Conservation (phyloP, 495 filamentous ascomycete genomes). For the Lentithecium fluviatile region DNA sequence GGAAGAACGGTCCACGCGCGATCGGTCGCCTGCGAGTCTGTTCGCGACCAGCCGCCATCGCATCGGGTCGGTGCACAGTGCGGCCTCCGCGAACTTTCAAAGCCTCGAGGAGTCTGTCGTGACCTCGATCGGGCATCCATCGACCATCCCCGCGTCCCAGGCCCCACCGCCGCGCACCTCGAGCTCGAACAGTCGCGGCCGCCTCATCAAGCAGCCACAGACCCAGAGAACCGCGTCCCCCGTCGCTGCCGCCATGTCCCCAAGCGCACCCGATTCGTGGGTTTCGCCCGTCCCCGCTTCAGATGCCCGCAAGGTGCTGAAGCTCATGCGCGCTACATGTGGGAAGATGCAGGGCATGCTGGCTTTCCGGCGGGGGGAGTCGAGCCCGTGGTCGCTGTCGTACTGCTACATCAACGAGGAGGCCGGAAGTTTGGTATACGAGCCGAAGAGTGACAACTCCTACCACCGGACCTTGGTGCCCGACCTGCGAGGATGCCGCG, state of each 20-base stretch:
- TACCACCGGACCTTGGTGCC: constrained; percentile 64
- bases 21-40: constrained; percentile 37
- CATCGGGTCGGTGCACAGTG: constrained; percentile 44
- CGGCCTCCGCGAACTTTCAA: constrained; percentile 31
- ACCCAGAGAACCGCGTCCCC: constrained; percentile 29
- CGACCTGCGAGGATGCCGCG: constrained; percentile 83
- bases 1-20: constrained; percentile 40
- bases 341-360: constrained; percentile 70
- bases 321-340: constrained; percentile 66
- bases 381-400: constrained; percentile 58
- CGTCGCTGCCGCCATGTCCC: constrained; percentile 20
- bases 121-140: constrained; percentile 36
- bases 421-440: constrained; percentile 62
- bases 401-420: constrained; percentile 68
- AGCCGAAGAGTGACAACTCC: constrained; percentile 58
- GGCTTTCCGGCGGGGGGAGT: constrained; percentile 59
- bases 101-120: constrained; percentile 35
- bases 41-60: constrained; percentile 41
- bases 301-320: constrained; percentile 62
- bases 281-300: constrained; percentile 55
- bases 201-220: constrained; percentile 32
- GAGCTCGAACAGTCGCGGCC: constrained; percentile 24
- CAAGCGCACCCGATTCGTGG: constrained; percentile 39
- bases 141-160: constrained; percentile 28
- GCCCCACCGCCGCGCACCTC: constrained; percentile 25